These are phyloP conservation scores for Lactarius sp. DNA, from an alignment of 768 basidiomycete species.

Conservation along the genomic window DNA sequence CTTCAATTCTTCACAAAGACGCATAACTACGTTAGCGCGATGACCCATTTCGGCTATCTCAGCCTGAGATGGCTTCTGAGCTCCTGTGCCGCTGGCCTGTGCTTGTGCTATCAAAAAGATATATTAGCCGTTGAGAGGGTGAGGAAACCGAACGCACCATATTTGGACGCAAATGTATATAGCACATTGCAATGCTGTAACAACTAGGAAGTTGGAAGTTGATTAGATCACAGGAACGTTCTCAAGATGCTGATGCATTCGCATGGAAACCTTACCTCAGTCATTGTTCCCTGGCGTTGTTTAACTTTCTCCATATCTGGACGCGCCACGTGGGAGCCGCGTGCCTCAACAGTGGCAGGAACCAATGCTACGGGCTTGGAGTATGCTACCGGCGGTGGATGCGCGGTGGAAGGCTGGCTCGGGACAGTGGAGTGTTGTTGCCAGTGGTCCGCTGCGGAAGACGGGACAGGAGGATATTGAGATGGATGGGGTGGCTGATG, in stretches of 20 bases:
- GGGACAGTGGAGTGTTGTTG: conserved; percentile 24
- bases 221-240: conserved; percentile 13
- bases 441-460: conserved; percentile 22
- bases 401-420: conserved; percentile 15
- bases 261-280: conserved; percentile 20
- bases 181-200: conserved; percentile 55
- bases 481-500: conserved; percentile 29
- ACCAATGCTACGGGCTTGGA: conserved; percentile 22
- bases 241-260: not conserved
- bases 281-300: conserved; percentile 24
- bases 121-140: not conserved
- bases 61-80: conserved; percentile 43
- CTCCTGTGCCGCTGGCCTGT: conserved; percentile 44
- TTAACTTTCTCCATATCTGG: conserved; percentile 25
- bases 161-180: conserved; percentile 61
- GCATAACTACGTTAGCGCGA: conserved; percentile 60
- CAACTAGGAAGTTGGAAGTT: conserved; percentile 38
- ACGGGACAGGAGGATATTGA: conserved; percentile 24
- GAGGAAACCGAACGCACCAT: conserved; percentile 42
- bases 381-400: conserved; percentile 20
- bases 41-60: conserved; percentile 70
- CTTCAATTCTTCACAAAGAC: conserved; percentile 58
- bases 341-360: conserved; percentile 22
- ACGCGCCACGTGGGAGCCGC: conserved; percentile 20
- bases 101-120: conserved; percentile 28